A percentile compares a stretch with the other conserved stretches of the same genome.
phyloP scores from a whole-genome alignment of 129 eudicot genomes.

The Lactuca saligna region DNA sequence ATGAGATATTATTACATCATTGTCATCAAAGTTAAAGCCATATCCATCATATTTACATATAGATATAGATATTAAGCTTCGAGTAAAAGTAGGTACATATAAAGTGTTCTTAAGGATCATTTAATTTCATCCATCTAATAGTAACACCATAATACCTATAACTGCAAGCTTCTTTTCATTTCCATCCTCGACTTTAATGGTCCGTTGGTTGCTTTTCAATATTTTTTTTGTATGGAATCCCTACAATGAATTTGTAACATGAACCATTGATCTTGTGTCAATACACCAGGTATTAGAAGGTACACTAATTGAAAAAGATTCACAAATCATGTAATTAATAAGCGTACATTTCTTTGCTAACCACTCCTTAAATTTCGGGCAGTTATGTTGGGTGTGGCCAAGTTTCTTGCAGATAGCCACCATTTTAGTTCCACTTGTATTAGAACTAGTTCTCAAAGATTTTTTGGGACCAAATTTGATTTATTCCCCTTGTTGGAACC shows the following conservation, averaged over 20 bases:
- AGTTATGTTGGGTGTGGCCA: neutral
- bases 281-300: slow-evolving; percentile 1
- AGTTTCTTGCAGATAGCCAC: neutral
- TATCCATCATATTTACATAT: neutral
- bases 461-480: neutral
- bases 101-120: neutral
- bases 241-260: neutral
- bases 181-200: neutral
- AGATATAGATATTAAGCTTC: neutral
- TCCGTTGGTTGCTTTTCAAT: neutral
- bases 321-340: neutral
- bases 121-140: neutral
- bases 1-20: neutral
- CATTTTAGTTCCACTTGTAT: slow-evolving; percentile 10
- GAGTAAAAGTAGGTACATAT: neutral
- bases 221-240: slow-evolving; percentile 7
- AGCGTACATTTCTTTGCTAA: neutral
- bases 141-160: neutral
- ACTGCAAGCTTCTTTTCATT: neutral
- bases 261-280: neutral
- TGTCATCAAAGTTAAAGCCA: neutral
- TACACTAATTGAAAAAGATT: neutral
- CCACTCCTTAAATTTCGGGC: neutral
- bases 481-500: neutral
- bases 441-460: neutral